Base-by-base conservation (phyloP, 1,139 yeast genomes). In the Yamadazyma aaseri region DNA sequence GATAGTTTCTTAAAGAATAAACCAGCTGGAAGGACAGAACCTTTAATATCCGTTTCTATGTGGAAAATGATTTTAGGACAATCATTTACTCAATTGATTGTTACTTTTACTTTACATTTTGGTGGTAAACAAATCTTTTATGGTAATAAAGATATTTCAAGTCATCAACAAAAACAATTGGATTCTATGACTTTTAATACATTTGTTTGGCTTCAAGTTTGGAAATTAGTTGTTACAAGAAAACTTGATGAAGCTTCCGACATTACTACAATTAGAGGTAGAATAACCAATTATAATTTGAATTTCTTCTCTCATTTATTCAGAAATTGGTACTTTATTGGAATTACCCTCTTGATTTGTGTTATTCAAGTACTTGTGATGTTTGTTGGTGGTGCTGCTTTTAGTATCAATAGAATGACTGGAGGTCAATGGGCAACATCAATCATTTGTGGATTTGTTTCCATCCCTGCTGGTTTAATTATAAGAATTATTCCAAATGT, bases 1-100 rank as follows among this genome's bases (percentile, higher is more conserved):
- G 86, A 81, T 33, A 73, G 81, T 26, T 80, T 86, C 32, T 70
- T 92, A 52, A 77, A 84, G 45, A 73, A 89, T 39, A 81, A 78
- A 55, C 99, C 98, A 1, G 90, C 85, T 30, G 94, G 95, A 29
- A 74, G 97, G 52, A 65, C 68, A 17, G 74, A 78, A n/a, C 85
- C 95, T 2, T 71, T 92, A 58, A 90, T 92, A 47, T 73, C 95
- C 2, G 81, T 82, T 4, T 85, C 95, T 13, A 92, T 94, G 92
- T 92, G 98, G 98, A 92, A 92, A 60, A 90, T 94, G 97, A 92
- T 94, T 50, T 47, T 90, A 34, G 95, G 96, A 4, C 97, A 92
- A 63, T 76, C 96, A 1, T 44, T 70, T 7, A 74, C 80, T 41
- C 99, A 92, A 65, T 73, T 94, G 42, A 54, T 73, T 17, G 75